These are phyloP conservation scores for Sphenostylis stenocarpa DNA, from an alignment of 306 rosid species.

Conservation along the genomic window DNA sequence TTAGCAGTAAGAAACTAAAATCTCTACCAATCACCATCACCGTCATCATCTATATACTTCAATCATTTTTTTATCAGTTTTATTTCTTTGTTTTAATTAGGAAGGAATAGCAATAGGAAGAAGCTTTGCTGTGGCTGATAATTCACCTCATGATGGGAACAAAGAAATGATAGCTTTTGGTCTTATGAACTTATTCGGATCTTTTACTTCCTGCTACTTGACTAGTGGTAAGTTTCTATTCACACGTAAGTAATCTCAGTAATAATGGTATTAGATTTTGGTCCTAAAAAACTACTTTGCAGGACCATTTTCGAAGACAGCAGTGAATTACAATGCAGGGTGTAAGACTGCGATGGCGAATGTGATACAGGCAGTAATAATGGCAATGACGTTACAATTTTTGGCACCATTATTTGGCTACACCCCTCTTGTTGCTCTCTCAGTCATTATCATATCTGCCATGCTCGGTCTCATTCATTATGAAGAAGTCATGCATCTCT, in stretches of 20 bases:
- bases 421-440: conserved; percentile 85
- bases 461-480: conserved; percentile 77
- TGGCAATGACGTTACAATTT: conserved; percentile 59
- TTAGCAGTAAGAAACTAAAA: conserved; percentile 60
- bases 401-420: conserved; percentile 77
- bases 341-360: conserved; percentile 69
- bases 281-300: neutral
- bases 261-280: no score
- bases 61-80: neutral
- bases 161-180: conserved; percentile 93
- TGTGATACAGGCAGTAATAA: conserved; percentile 51
- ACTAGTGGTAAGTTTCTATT: conserved; percentile 63
- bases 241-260: no score
- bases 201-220: conserved; percentile 87
- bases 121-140: conserved; percentile 65
- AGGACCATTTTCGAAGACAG: conserved; percentile 98
- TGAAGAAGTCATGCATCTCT: conserved; percentile 47
- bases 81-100: conserved; percentile 31
- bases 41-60: neutral
- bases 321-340: conserved; percentile 87
- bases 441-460: conserved; percentile 77
- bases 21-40: neutral
- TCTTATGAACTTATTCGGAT: conserved; percentile 77
- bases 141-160: conserved; percentile 85
- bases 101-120: conserved; percentile 98